phyloP scores from a whole-genome alignment of 2,329 filamentous ascomycete genomes.

The Colletotrichum sp. region DNA sequence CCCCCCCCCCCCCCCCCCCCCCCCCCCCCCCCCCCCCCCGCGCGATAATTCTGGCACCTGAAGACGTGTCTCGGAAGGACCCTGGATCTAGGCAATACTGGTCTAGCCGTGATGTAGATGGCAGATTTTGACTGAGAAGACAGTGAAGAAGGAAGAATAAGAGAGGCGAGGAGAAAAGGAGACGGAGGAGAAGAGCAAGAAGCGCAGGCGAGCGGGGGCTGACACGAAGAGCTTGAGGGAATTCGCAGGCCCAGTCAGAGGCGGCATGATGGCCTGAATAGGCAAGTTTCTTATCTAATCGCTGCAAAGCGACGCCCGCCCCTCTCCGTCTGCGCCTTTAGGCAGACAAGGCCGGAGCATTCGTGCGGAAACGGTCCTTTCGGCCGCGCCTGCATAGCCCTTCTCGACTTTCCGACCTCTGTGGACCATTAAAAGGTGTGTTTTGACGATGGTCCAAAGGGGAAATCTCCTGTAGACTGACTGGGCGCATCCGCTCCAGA shows the following conservation, averaged over 20 bases:
- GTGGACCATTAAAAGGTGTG: neutral
- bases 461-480: neutral
- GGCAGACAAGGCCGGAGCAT: neutral
- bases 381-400: neutral
- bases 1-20: constrained; percentile 18
- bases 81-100: neutral
- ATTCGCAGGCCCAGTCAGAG: constrained; percentile 9
- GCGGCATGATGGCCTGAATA: constrained; percentile 14
- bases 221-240: neutral
- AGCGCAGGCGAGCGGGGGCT: neutral
- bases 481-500: neutral
- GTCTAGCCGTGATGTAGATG: neutral
- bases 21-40: no score
- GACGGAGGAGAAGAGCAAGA: neutral
- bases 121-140: neutral
- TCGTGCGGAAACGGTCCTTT: neutral
- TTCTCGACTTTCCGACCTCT: neutral
- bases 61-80: constrained; percentile 9
- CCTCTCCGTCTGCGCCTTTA: neutral
- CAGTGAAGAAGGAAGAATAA: neutral
- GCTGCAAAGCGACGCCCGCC: neutral
- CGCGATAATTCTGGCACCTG: neutral
- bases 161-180: neutral
- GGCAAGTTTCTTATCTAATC: constrained; percentile 21
- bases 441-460: neutral